Base-by-base conservation (phyloP, 2,329 filamentous ascomycete genomes). In the Sporothrix mexicana region DNA sequence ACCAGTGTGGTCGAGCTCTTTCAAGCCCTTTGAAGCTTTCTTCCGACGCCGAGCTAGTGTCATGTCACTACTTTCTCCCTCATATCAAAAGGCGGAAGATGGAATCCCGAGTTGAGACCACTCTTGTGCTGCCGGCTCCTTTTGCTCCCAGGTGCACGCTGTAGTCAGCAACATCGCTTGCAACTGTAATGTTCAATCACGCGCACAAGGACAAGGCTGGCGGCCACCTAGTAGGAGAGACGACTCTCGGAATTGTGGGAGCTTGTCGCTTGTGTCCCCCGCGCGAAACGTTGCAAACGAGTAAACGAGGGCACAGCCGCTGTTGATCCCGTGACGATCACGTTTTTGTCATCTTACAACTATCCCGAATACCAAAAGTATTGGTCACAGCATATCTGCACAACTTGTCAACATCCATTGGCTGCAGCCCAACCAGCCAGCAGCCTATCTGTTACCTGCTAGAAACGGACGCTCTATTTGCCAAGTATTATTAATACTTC, bases 271-370 rank as follows among this genome's bases (percentile, higher is more conserved):
- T 20, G 30, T 61, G 15, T 61, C 7, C 36, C 36, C 36, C 17
- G 36, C 55, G 23, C 36, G 36, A 64, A 64, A 64, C 59, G 36
- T 43, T 64, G 36, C 59, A 64, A 64, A 45, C 59, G 41, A 64
- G 30, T 7, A 36, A 36, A 36, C 30, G 30, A 36, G 30, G 59
- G 36, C 59, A 23, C 36, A 62, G 59, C 59, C 59, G 59, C 36
- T 23, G 59, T 45, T 45, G 36, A 45, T 45, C 59, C 23, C 12
- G 51, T 62, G 17, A 41, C 41, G 17, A 20, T 43, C 30, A n/a
- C 59, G 36, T 43, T 62, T 41, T n/a, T 43, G 59, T n/a, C 45
- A 47, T 47, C 45, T 17, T 47, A n/a, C 45, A 17, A 13, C 51
- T 4, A 9, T 55, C 51, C 4, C 12, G 8, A 12, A 20, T 15